These are phyloP conservation scores for Penicillium sp. DNA, from an alignment of 2,329 filamentous ascomycete genomes.

Conservation along the genomic window DNA sequence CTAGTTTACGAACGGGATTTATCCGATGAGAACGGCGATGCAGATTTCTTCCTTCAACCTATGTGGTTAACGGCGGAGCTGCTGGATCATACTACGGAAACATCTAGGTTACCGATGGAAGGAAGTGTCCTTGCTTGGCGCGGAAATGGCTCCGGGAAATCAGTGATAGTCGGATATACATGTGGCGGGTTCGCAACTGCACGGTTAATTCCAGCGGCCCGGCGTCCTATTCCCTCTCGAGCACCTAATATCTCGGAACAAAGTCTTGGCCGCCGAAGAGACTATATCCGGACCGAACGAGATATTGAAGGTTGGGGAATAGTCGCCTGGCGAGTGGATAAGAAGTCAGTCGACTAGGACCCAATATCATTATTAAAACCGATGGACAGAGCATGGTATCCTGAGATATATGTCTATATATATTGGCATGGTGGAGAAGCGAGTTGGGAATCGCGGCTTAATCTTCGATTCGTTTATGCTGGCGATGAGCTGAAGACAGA, in stretches of 20 bases:
- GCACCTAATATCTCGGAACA: background rate
- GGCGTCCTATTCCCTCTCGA: slow-evolving; percentile 4
- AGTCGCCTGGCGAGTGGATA: slow-evolving; percentile 13
- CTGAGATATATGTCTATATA: slow-evolving; percentile 15
- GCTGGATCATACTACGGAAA: background rate
- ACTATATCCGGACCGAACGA: background rate
- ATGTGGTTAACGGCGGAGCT: background rate
- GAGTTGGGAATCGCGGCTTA: slow-evolving; percentile 13
- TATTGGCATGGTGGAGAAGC: slow-evolving; percentile 2
- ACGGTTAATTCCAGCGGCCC: slow-evolving; percentile 7
- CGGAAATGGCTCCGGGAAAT: background rate
- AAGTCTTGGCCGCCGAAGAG: background rate
- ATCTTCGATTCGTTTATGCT: slow-evolving; percentile 6
- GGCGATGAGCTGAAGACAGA: slow-evolving; percentile 2
- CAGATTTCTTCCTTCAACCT: background rate
- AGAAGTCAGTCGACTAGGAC: background rate
- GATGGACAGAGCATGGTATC: slow-evolving; percentile 15
- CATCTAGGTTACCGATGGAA: background rate
- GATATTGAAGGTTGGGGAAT: slow-evolving; percentile 9
- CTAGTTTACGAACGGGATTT: background rate
- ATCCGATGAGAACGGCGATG: background rate
- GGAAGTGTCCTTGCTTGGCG: slow-evolving; percentile 4
- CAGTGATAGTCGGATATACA: slow-evolving; percentile 12
- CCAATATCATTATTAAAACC: slow-evolving; percentile 9
- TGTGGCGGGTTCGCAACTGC: slow-evolving; percentile 2